Percentiles rank a stretch among this genome's conserved stretches.
phyloP scores from a whole-genome alignment of 768 basidiomycete genomes.

The Nidularia sp. region DNA sequence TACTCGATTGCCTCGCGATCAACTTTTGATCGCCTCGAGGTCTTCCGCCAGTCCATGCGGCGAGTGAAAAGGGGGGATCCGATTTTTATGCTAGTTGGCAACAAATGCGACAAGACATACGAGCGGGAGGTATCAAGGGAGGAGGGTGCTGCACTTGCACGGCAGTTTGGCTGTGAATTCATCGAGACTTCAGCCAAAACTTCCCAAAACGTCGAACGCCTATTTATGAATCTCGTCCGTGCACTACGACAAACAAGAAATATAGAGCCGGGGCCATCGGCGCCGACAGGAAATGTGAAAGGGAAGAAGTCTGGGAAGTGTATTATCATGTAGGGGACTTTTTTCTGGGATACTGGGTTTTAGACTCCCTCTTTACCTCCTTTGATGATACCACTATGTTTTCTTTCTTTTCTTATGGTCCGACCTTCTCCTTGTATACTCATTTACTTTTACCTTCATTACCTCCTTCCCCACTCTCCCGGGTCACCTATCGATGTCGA shows the following conservation, averaged over 20 bases:
- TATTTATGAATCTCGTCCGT: conserved; percentile 87
- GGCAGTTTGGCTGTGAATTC: conserved; percentile 86
- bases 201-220: conserved; percentile 84
- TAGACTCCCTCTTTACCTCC: conserved; percentile 75
- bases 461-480: conserved; percentile 14
- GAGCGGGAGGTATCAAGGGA: conserved; percentile 90
- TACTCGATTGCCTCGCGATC: conserved; percentile 95
- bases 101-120: conserved; percentile 91
- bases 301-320: conserved; percentile 49
- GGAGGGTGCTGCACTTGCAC: conserved; percentile 80
- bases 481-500: conserved; percentile 13
- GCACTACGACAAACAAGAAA: conserved; percentile 70
- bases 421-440: conserved; percentile 15
- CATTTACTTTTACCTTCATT: conserved; percentile 18
- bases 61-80: conserved; percentile 84
- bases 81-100: conserved; percentile 92
- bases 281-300: conserved; percentile 35
- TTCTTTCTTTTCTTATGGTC: conserved; percentile 22
- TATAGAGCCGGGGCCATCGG: conserved; percentile 37
- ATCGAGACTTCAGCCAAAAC: conserved; percentile 98
- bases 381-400: conserved; percentile 78
- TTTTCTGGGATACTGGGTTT: conserved; percentile 57
- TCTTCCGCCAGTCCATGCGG: conserved; percentile 86
- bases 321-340: conserved; percentile 77
- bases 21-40: conserved; percentile 86